A percentile compares a stretch with the other conserved stretches of the same genome.
These are phyloP conservation scores for Eucalyptus tenuipes DNA, from an alignment of 345 rosid species.

Conservation along the genomic window DNA sequence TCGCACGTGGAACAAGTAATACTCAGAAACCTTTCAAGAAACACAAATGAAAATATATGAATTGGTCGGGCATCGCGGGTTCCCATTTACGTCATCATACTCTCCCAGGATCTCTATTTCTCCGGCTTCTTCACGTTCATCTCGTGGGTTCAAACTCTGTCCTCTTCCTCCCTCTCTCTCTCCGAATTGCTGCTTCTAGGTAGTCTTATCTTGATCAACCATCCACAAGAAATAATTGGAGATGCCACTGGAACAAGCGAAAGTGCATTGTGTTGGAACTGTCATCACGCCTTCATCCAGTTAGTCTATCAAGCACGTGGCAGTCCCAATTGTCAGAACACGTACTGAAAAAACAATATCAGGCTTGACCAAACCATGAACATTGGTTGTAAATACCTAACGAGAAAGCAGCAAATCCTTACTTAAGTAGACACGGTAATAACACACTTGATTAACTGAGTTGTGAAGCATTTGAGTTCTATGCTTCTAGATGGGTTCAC, in stretches of 20 bases:
- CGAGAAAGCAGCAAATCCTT: not conserved
- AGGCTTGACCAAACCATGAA: not conserved
- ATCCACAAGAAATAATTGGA: fast-evolving
- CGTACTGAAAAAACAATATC: not conserved
- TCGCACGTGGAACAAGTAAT: not conserved
- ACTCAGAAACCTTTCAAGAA: not conserved
- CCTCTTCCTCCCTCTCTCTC: not conserved
- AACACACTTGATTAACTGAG: no score
- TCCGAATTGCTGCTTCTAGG: no score
- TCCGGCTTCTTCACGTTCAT: not conserved
- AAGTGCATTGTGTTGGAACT: not conserved
- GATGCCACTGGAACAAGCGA: not conserved
- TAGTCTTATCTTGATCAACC: no score
- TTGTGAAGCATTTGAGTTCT: not conserved
- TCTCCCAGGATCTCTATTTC: fast-evolving
- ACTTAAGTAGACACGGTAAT: not conserved
- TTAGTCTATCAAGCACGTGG: not conserved
- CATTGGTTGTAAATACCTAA: no score
- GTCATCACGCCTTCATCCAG: not conserved
- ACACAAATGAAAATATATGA: fast-evolving
- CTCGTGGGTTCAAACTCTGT: not conserved
- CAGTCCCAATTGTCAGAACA: not conserved
- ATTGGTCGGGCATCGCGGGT: not conserved
- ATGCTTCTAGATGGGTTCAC: not conserved
- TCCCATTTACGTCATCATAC: not conserved